Percentiles rank a stretch among this genome's conserved stretches.
phyloP scores from a whole-genome alignment of 2,329 filamentous ascomycete species.

The Colletotrichum destructivum region DNA sequence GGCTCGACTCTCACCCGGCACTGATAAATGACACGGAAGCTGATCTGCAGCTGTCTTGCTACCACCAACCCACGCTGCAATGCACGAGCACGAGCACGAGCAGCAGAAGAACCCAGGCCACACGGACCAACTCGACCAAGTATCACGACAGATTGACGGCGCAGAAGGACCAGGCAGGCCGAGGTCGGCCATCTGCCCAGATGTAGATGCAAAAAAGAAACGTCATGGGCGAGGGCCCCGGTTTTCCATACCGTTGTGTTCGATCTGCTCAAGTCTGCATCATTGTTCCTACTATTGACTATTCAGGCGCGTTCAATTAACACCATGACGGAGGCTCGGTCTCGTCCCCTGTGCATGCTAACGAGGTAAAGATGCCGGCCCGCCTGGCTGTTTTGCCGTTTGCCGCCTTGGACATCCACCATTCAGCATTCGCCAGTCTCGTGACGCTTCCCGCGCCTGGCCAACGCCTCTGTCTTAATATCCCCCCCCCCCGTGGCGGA shows the following conservation, averaged over 20 bases:
- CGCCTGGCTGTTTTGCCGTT: background rate
- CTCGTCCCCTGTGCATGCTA: slow-evolving; percentile 25
- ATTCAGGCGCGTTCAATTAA: slow-evolving; percentile 5
- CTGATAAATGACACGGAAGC: slow-evolving; percentile 17
- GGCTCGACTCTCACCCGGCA: background rate
- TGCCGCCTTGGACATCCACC: background rate
- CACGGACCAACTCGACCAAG: slow-evolving; percentile 4
- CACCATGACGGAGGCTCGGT: slow-evolving; percentile 11
- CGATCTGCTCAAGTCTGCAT: slow-evolving; percentile 10
- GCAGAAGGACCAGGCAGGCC: slow-evolving; percentile 15
- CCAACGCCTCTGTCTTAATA: slow-evolving; percentile 24
- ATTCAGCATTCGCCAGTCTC: slow-evolving; percentile 11
- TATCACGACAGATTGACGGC: slow-evolving; percentile 23
- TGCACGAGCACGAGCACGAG: background rate
- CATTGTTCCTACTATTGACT: slow-evolving; percentile 2
- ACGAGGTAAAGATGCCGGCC: slow-evolving; percentile 19
- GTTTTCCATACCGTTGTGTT: slow-evolving; percentile 20
- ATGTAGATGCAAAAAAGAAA: slow-evolving; percentile 23
- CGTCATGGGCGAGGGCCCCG: slow-evolving; percentile 8
- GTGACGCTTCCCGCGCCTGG: slow-evolving; percentile 2
- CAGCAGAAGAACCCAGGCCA: slow-evolving; percentile 18
- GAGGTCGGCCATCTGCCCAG: slow-evolving; percentile 16
- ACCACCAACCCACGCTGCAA: slow-evolving; percentile 32
- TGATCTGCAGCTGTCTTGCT: slow-evolving; percentile 21
- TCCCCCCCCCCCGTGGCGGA: slow-evolving; percentile 15